A percentile compares a stretch with the other conserved stretches of the same genome.
phyloP scores from a whole-genome alignment of 1,284 basidiomycete species.

The Lignosus rhinocerotis region DNA sequence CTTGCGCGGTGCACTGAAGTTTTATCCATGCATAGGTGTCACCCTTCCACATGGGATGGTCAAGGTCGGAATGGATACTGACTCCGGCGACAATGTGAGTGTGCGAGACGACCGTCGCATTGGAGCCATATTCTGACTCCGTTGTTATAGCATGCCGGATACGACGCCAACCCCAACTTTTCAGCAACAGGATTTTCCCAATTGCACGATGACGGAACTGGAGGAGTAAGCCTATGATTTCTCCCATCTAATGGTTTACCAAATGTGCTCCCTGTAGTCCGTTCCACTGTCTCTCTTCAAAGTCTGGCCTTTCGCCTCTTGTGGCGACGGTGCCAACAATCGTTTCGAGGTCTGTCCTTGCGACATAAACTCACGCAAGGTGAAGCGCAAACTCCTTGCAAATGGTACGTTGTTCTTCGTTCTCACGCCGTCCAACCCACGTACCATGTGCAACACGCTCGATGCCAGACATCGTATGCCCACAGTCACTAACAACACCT shows the following conservation, averaged over 20 bases:
- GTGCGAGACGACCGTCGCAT: background rate
- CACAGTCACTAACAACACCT: background rate
- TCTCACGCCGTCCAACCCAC: background rate
- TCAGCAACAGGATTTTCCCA: constrained; percentile 64
- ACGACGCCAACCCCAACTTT: constrained; percentile 46
- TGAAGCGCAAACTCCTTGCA: constrained; percentile 42
- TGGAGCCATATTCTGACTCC: background rate
- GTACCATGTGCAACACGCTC: background rate
- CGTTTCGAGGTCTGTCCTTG: constrained; percentile 51
- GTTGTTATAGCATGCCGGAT: constrained; percentile 51
- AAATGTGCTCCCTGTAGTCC: constrained; percentile 36
- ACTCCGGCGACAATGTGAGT: constrained; percentile 58
- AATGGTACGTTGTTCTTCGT: constrained; percentile 38
- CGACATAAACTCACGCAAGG: constrained; percentile 45
- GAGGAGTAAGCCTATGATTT: constrained; percentile 42
- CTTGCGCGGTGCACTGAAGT: background rate
- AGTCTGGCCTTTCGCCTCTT: constrained; percentile 52
- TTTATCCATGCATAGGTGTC: constrained; percentile 40
- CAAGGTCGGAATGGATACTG: constrained; percentile 65
- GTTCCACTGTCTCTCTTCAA: constrained; percentile 64
- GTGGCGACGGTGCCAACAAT: constrained; percentile 35
- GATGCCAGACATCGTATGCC: background rate
- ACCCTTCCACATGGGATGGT: constrained; percentile 69
- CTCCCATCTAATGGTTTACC: background rate
- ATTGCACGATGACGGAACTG: constrained; percentile 62